Conservation (phyloP, 192 early-diverging fungal genomes). For the Thoreauomyces humboldtii region DNA sequence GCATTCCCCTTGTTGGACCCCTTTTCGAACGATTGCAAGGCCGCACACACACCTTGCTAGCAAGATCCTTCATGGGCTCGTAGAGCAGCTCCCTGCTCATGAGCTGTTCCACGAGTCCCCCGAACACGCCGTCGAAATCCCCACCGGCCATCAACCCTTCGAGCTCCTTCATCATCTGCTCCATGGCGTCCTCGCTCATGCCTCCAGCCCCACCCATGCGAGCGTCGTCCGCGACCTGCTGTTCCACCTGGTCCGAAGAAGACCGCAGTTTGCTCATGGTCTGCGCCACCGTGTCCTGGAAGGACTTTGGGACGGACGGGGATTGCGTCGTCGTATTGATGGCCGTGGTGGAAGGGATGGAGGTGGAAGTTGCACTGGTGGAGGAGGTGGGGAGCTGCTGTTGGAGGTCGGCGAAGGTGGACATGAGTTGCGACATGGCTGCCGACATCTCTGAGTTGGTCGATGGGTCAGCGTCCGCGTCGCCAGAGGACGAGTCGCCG, state of each 20-base stretch:
- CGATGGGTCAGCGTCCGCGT: not conserved
- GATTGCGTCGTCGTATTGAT: conserved; percentile 46
- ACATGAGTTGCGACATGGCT: conserved; percentile 22
- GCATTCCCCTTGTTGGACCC: too few relatives aligned
- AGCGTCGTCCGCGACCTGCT: conserved; percentile 27
- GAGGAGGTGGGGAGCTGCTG: too few relatives aligned
- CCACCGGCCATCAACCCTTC: conserved; percentile 72
- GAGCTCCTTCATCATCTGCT: conserved; percentile 81
- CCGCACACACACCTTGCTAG: conserved; percentile 67
- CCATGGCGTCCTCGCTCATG: conserved; percentile 70
- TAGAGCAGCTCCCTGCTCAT: conserved; percentile 92
- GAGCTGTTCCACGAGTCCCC: conserved; percentile 85
- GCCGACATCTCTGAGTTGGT: conserved; percentile 2
- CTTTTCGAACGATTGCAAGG: too few relatives aligned
- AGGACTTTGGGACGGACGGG: conserved; percentile 31
- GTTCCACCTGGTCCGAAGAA: conserved; percentile 77
- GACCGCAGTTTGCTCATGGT: conserved; percentile 88
- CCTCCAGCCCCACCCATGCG: conserved; percentile 20
- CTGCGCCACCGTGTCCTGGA: conserved; percentile 85
- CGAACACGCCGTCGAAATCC: conserved; percentile 83
- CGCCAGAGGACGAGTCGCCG: conserved; percentile 7
- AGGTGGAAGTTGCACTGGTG: too few relatives aligned
- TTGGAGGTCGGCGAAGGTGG: conserved; percentile 24
- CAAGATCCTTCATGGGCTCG: conserved; percentile 94
- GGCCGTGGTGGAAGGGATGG: not conserved